These are phyloP conservation scores for Claviceps cyperi DNA, from an alignment of 2,329 filamentous ascomycete genomes.

Conservation along the genomic window DNA sequence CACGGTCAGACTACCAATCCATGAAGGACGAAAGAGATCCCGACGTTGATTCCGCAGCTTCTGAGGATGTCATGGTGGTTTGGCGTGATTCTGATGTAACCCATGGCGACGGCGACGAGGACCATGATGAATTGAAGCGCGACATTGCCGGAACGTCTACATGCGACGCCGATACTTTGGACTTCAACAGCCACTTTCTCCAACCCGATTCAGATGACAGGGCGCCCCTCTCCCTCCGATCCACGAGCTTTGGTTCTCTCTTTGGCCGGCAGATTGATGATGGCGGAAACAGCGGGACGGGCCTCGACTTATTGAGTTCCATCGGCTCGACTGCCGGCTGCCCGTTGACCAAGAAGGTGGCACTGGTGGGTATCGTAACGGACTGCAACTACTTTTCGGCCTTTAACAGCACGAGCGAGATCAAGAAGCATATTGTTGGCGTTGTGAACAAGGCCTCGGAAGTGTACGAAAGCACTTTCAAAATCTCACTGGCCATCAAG, in stretches of 20 bases:
- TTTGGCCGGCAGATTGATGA: constrained; percentile 64
- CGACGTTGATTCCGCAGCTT: constrained; percentile 34
- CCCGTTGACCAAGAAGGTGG: constrained; percentile 78
- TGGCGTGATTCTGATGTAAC: constrained; percentile 82
- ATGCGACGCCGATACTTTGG: constrained; percentile 62
- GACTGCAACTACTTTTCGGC: constrained; percentile 75
- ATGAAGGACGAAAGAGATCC: constrained; percentile 63
- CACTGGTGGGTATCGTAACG: constrained; percentile 78
- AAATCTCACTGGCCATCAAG: constrained; percentile 80
- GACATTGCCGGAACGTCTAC: constrained; percentile 28
- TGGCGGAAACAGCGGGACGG: constrained; percentile 50
- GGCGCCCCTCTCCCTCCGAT: constrained; percentile 32
- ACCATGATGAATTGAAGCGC: constrained; percentile 51
- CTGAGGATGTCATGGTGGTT: constrained; percentile 70
- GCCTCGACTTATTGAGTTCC: constrained; percentile 57
- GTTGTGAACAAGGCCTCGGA: constrained; percentile 78
- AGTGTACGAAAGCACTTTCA: constrained; percentile 82
- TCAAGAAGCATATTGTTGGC: constrained; percentile 61
- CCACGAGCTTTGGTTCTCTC: constrained; percentile 48
- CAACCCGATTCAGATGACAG: constrained; percentile 47
- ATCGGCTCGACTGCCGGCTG: constrained; percentile 80
- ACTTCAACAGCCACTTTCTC: constrained; percentile 63
- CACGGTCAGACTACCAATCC: constrained; percentile 55
- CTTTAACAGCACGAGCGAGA: constrained; percentile 49
- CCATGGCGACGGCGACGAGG: constrained; percentile 14